A percentile compares a stretch with the other conserved stretches of the same genome.
Conservation (phyloP, 768 basidiomycete genomes). For the Leccinum broughii region DNA sequence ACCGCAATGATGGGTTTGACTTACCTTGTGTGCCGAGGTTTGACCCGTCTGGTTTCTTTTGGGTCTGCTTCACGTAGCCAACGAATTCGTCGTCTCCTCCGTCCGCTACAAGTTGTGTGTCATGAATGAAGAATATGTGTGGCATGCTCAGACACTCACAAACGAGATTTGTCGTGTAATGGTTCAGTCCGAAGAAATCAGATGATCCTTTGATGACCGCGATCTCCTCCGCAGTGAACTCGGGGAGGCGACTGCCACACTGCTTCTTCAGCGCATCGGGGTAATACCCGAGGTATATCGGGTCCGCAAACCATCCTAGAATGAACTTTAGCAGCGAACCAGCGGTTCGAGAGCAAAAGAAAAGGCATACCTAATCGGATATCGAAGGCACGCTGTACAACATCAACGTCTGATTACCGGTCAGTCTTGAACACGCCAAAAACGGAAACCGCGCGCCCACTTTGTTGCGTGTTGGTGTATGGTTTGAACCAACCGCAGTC, state of each 20-base stretch:
- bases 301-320: conserved; percentile 68
- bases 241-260: conserved; percentile 59
- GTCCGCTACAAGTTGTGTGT: conserved; percentile 40
- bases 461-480: conserved; percentile 67
- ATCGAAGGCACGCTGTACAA: conserved; percentile 74
- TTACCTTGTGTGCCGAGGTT: conserved; percentile 66
- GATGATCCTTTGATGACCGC: conserved; percentile 63
- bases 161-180: conserved; percentile 72
- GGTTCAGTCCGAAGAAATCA: conserved; percentile 78
- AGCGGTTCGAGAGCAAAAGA: conserved; percentile 27
- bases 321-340: conserved; percentile 19
- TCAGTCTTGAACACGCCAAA: background rate
- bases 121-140: background rate
- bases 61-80: conserved; percentile 62
- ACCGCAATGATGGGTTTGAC: conserved; percentile 4
- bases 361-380: conserved; percentile 64
- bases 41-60: conserved; percentile 64
- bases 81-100: conserved; percentile 69
- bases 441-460: conserved; percentile 34
- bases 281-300: conserved; percentile 74
- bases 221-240: conserved; percentile 59
- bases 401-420: conserved; percentile 52
- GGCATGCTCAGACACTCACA: conserved; percentile 40
- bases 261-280: conserved; percentile 60
- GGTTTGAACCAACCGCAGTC: conserved; percentile 79